Base-by-base conservation (phyloP, 192 early-diverging fungal genomes). In the Umbelopsis ramanniana region DNA sequence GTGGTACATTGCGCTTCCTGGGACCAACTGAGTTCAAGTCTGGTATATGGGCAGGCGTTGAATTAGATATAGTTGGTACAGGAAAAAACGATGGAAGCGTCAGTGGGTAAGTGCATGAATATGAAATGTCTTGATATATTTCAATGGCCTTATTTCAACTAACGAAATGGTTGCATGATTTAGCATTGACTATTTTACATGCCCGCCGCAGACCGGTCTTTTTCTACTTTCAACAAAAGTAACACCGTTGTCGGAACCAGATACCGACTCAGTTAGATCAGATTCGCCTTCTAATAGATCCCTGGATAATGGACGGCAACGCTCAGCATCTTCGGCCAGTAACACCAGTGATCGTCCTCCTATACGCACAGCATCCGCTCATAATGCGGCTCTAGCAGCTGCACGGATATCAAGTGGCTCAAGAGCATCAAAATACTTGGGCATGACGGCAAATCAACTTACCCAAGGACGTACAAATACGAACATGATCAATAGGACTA, bases 71-170 rank as follows among this genome's bases (percentile, higher is more conserved):
- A 43, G 72, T 74, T 8, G 91, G 90, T 8, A 85, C 82, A 15
- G 93, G 93, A 24, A 95, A 95, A 72, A 95, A 95, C 74, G 86
- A 91, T 52, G 93, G 93, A 40, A 84, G 82, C 12, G 91, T 91
- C 26, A 82, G 80, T 46, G 93, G 83, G 87, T 88, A 79, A 70
- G 79, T 76, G 24, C 9, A 76, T 57, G n/a, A n/a, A n/a, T n/a
- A n/a, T n/a, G n/a, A n/a, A n/a, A n/a, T n/a, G n/a, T n/a, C n/a
- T n/a, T n/a, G n/a, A n/a, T n/a, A n/a, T n/a, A n/a, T n/a, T n/a
- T n/a, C n/a, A n/a, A n/a, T n/a, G n/a, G n/a, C n/a, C 11, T 43
- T 12, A 12, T 4, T 43, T 12, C 40, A 43, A 12, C 11, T 43
- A 43, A 43, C 11, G 40, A 7, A 29, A 17, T 38, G 24, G 45